Evolutionary conservation across 352 stramenopile genomes (phyloP).

Genomic region (Sclerospora graminicola): DNA sequence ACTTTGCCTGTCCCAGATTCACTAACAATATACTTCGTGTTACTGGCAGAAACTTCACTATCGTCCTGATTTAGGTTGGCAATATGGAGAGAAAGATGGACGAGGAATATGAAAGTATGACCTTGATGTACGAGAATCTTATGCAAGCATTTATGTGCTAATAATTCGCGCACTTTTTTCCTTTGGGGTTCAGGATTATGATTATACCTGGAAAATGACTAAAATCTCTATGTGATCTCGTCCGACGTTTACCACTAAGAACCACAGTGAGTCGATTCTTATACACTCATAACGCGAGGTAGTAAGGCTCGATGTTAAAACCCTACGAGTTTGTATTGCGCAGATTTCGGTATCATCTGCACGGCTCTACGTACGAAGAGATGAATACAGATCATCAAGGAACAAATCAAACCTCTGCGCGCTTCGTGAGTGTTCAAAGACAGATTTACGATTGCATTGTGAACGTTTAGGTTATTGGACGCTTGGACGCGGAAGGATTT

Average conservation of each 20-base stretch:
- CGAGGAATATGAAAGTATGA: slow-evolving; percentile 71
- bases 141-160: neutral
- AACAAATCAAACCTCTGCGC: slow-evolving; percentile 32
- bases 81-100: slow-evolving; percentile 82
- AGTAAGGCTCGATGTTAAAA: neutral
- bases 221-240: slow-evolving; percentile 94
- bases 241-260: slow-evolving; percentile 98
- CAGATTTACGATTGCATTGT: slow-evolving; percentile 1
- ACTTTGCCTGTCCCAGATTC: too few species aligned
- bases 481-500: slow-evolving; percentile 87
- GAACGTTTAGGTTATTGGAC: slow-evolving; percentile 80
- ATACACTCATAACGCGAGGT: neutral
- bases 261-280: slow-evolving; percentile 31
- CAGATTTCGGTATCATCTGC: slow-evolving; percentile 87
- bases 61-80: slow-evolving; percentile 94
- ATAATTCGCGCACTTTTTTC: neutral
- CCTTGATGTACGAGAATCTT: too few species aligned
- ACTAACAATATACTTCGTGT: too few species aligned
- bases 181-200: slow-evolving; percentile 55
- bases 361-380: slow-evolving; percentile 74
- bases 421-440: neutral
- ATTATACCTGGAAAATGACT: slow-evolving; percentile 85
- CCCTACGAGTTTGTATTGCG: neutral
- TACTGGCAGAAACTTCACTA: slow-evolving; percentile 69
- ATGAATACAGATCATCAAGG: slow-evolving; percentile 92